These are phyloP conservation scores for Eucalyptus curtisii DNA, from an alignment of 345 rosid genomes.

Conservation along the genomic window DNA sequence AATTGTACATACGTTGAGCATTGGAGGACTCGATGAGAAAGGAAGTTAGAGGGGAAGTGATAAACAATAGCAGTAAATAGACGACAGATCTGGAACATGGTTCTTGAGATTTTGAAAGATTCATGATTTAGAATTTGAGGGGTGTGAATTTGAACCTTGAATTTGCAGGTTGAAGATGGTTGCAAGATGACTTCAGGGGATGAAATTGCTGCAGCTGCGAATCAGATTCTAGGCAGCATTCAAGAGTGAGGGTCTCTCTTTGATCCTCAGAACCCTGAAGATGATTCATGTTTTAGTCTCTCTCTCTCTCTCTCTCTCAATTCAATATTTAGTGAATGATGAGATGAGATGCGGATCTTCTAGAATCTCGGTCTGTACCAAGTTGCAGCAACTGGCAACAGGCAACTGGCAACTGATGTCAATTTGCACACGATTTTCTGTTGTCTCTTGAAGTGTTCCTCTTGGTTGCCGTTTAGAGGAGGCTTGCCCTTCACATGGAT, in stretches of 20 bases:
- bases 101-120: background rate
- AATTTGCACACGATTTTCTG: background rate
- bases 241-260: constrained; percentile 23
- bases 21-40: background rate
- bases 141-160: background rate
- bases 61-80: background rate
- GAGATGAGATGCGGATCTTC: background rate
- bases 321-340: background rate
- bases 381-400: background rate
- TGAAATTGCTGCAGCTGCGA: constrained; percentile 62
- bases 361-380: background rate
- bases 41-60: background rate
- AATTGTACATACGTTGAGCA: background rate
- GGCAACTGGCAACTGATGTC: background rate
- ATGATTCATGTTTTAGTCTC: background rate
- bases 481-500: background rate
- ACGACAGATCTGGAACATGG: background rate
- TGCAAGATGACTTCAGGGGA: constrained; percentile 70
- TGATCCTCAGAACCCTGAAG: background rate
- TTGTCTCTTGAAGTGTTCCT: background rate
- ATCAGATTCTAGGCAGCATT: constrained; percentile 54
- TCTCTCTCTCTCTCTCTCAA: background rate
- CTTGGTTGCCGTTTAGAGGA: background rate
- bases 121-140: background rate
- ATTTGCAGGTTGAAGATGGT: constrained; percentile 77